A percentile compares a stretch with the other conserved stretches of the same genome.
These are phyloP conservation scores for Naganishia albida DNA, from an alignment of 1,284 basidiomycete genomes.

Conservation along the genomic window DNA sequence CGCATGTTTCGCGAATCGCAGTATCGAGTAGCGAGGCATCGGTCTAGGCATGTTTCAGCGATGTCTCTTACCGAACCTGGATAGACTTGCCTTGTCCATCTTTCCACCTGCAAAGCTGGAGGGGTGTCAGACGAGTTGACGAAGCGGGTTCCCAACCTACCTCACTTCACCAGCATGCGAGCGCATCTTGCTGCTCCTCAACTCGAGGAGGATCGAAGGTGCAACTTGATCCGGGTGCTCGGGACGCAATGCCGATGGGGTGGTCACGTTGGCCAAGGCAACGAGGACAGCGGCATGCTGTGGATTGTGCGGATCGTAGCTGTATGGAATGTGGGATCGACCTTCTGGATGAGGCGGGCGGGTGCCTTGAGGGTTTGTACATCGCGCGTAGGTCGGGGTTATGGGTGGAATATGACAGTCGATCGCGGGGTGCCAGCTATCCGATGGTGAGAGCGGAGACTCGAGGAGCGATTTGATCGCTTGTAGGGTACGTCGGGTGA, in stretches of 20 bases:
- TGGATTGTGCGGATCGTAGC: conserved; percentile 17
- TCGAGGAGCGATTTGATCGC: background rate
- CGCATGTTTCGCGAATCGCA: conserved; percentile 70
- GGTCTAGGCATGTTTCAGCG: conserved; percentile 52
- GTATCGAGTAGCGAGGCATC: conserved; percentile 61
- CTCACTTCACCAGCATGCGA: conserved; percentile 78
- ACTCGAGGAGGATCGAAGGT: conserved; percentile 69
- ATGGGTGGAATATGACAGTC: conserved; percentile 7
- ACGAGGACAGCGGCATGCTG: conserved; percentile 66
- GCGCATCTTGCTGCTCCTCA: conserved; percentile 64
- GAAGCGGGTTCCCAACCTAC: conserved; percentile 52
- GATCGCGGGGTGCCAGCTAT: conserved; percentile 15
- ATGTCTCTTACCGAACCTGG: background rate
- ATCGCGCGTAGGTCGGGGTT: background rate
- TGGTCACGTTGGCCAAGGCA: conserved; percentile 68
- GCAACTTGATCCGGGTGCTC: conserved; percentile 48
- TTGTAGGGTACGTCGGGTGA: conserved; percentile 6
- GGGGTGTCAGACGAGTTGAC: background rate
- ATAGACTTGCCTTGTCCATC: conserved; percentile 61
- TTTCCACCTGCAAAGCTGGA: conserved; percentile 75
- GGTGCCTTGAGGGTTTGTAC: background rate
- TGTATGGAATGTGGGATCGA: conserved; percentile 4
- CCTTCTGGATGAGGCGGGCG: background rate
- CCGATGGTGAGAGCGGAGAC: conserved; percentile 1
- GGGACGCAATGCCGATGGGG: background rate